phyloP scores from a whole-genome alignment of 169 alveolate species.

The Plasmodium blacklocki region DNA sequence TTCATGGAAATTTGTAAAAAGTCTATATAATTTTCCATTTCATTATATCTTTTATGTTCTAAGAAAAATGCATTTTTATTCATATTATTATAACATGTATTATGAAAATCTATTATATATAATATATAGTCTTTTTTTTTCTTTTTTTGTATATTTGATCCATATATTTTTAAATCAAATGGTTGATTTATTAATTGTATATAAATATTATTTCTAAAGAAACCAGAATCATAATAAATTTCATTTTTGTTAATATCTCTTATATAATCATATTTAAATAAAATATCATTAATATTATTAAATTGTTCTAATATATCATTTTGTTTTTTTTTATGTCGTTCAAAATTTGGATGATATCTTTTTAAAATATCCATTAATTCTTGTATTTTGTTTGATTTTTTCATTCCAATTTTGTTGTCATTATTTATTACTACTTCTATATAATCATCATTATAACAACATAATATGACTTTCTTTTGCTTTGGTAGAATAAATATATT shows the following conservation, averaged over 20 bases:
- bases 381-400: background rate
- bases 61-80: constrained; percentile 10
- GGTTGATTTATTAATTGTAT: constrained; percentile 7
- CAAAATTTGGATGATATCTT: constrained; percentile 19
- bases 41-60: constrained; percentile 16
- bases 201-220: constrained; percentile 49
- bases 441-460: constrained; percentile 55
- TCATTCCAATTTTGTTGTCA: background rate
- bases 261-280: constrained; percentile 16
- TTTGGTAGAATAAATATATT: constrained; percentile 8
- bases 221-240: constrained; percentile 9
- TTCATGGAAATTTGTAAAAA: constrained; percentile 23
- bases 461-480: constrained; percentile 6
- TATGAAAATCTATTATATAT: constrained; percentile 46
- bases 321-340: constrained; percentile 4
- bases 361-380: constrained; percentile 11
- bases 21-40: constrained; percentile 20
- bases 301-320: constrained; percentile 36
- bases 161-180: constrained; percentile 26
- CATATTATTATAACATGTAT: constrained; percentile 35
- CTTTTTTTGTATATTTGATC: constrained; percentile 38
- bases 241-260: constrained; percentile 22
- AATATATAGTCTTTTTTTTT: constrained; percentile 11
- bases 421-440: constrained; percentile 2
- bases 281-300: background rate